Conservation (phyloP, 306 rosid species). For the Crotalaria pallida region DNA sequence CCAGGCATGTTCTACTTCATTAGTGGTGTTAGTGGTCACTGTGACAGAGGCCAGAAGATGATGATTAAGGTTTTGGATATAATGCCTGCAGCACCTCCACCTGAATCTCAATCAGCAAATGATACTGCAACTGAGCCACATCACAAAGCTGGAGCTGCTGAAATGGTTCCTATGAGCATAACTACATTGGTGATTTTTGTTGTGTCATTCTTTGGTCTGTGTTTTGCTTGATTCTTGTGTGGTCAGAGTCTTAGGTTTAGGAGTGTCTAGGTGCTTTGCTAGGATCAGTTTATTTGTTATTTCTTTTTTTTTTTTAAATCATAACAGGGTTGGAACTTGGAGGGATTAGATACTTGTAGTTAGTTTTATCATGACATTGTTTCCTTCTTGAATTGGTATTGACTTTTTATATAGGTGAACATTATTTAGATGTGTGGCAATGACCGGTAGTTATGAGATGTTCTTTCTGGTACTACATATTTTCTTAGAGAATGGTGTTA, state of each 20-base stretch:
- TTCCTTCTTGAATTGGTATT: background rate
- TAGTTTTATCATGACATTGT: background rate
- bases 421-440: background rate
- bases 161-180: constrained; percentile 3
- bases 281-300: background rate
- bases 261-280: background rate
- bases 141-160: constrained; percentile 14
- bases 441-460: background rate
- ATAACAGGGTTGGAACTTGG: background rate
- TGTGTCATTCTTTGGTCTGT: background rate
- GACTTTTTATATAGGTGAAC: background rate
- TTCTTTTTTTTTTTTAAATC: background rate
- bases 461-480: background rate
- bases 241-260: background rate
- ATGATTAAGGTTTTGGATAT: constrained; percentile 58
- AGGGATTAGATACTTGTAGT: background rate
- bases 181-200: constrained; percentile 13
- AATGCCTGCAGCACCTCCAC: constrained; percentile 30
- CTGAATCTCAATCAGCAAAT: constrained; percentile 24
- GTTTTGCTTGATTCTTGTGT: constrained; percentile 22
- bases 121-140: constrained; percentile 5
- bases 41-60: constrained; percentile 64
- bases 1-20: constrained; percentile 78
- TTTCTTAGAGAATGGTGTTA: background rate
- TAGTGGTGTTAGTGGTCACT: constrained; percentile 80